phyloP scores from a whole-genome alignment of 73 alveolate species.

The Breviolum minutum region DNA sequence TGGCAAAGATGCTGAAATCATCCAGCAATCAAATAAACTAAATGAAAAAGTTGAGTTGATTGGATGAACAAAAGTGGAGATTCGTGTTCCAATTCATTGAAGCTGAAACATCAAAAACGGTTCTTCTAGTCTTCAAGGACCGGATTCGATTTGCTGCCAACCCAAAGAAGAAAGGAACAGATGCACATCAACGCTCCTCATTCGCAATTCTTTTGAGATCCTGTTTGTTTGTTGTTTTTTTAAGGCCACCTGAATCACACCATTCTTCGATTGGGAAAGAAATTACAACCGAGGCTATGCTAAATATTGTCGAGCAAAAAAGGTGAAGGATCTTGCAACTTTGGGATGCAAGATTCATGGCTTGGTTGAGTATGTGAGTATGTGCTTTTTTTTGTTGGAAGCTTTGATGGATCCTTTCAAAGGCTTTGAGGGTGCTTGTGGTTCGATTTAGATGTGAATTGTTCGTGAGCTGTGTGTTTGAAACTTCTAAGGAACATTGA shows the following conservation, averaged over 20 bases:
- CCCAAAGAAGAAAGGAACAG: constrained; percentile 60
- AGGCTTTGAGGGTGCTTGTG: too few relatives aligned
- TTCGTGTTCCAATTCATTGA: not conserved
- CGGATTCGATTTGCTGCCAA: constrained; percentile 43
- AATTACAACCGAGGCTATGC: constrained; percentile 30
- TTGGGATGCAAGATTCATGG: constrained; percentile 58
- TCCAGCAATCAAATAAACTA: not conserved
- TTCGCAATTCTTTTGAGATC: not conserved
- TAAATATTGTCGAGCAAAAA: constrained; percentile 59
- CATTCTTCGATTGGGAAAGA: not conserved
- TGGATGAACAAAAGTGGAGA: not conserved
- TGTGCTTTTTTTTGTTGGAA: not conserved
- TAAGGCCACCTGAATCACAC: not conserved
- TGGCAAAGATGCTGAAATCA: not conserved
- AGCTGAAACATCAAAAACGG: not conserved
- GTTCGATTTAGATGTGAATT: too few relatives aligned
- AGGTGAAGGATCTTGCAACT: constrained; percentile 7
- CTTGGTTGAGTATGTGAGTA: not conserved
- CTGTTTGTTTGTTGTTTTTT: not conserved
- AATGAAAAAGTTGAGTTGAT: not conserved
- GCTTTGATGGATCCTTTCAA: too few relatives aligned
- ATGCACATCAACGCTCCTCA: constrained; percentile 33
- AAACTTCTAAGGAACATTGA: constrained; percentile 1
- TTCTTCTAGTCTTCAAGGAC: constrained; percentile 1
- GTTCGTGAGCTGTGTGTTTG: not conserved